A percentile compares a stretch with the other conserved stretches of the same genome.
These are phyloP conservation scores for Parathielavia hyrcaniae DNA, from an alignment of 495 filamentous ascomycete species.

Conservation along the genomic window DNA sequence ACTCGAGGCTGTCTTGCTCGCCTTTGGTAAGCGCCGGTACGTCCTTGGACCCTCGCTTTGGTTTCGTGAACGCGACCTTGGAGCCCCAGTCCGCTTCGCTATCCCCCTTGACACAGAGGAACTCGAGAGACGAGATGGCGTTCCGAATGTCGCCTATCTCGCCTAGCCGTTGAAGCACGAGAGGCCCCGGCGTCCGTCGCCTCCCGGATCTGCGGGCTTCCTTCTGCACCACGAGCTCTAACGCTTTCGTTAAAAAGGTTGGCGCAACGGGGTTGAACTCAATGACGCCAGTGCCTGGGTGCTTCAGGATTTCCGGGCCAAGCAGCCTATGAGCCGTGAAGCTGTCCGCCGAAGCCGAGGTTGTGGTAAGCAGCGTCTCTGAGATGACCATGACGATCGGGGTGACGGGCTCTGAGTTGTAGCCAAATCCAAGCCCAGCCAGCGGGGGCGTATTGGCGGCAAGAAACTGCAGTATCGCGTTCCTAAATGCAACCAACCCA, in stretches of 20 bases:
- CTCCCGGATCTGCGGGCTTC: constrained; percentile 67
- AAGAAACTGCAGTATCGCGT: constrained; percentile 66
- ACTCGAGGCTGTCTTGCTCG: constrained; percentile 63
- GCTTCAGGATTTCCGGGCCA: constrained; percentile 72
- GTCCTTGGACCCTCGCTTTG: constrained; percentile 52
- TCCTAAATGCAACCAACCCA: constrained; percentile 65
- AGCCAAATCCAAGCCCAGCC: constrained; percentile 29
- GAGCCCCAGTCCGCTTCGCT: constrained; percentile 60
- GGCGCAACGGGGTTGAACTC: constrained; percentile 90
- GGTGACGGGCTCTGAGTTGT: constrained; percentile 42
- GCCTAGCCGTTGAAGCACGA: constrained; percentile 65
- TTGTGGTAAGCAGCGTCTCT: constrained; percentile 72
- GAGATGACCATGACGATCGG: constrained; percentile 88
- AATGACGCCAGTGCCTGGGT: constrained; percentile 67
- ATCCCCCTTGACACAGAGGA: constrained; percentile 74
- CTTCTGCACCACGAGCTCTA: constrained; percentile 71
- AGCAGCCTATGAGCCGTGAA: constrained; percentile 86
- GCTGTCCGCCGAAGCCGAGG: constrained; percentile 70
- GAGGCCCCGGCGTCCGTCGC: constrained; percentile 59
- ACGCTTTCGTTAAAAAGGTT: constrained; percentile 75
- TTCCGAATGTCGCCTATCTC: constrained; percentile 88
- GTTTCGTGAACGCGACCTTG: constrained; percentile 55
- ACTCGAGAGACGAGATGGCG: constrained; percentile 82
- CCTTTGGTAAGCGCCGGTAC: constrained; percentile 56
- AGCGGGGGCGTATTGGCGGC: constrained; percentile 51